Evolutionary conservation across 129 eudicot genomes (phyloP), one percentile per base, ranked within the genome.

Genomic region (Lactuca saligna): DNA sequence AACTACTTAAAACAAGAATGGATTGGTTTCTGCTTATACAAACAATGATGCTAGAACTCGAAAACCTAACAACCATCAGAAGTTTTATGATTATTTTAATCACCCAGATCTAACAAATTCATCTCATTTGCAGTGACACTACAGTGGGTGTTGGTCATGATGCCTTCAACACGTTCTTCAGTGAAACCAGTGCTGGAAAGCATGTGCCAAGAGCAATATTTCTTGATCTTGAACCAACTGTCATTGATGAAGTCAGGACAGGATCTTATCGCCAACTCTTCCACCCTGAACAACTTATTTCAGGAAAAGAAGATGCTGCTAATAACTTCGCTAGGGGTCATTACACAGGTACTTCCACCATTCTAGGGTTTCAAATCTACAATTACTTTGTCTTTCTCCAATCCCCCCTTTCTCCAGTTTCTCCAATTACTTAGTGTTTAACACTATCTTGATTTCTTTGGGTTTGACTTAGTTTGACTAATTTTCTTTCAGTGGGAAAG

Each of bases 281-380:
- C 78, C 96, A 92, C 63, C 98, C 98, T 5, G 96, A 92, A 69
- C 98, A 89, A 81, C 96, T 89, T 61, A 92, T 92, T 64, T 92
- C 96, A 31, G 98, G 98, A 46, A 92, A 92, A 75, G 96, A 92
- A 80, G 96, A 92, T 68, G 98, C 96, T 70, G 98, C 98, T 8
- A 89, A 89, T 68, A 92, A 92, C 84, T 92, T 92, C 32, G 98
- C 98, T 8, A 86, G 98, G 74, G 98, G 96, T 25, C 98, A 92
- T 76, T 92, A 92, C 63, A 92, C 96, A 17, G 98, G 98, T 86
- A 70, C 57, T 2, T 66, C 4, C 51, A 46, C 51, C 2, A 11
- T 46, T 46, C 51, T 35, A 4, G 9, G 44, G 44, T 7, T 39
- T 39, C 9, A 6, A 39, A 39, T 39, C 44, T 39, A 39, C 44